Conservation (phyloP, 371 early-diverging fungal species). For the Synchytrium microbalum region DNA sequence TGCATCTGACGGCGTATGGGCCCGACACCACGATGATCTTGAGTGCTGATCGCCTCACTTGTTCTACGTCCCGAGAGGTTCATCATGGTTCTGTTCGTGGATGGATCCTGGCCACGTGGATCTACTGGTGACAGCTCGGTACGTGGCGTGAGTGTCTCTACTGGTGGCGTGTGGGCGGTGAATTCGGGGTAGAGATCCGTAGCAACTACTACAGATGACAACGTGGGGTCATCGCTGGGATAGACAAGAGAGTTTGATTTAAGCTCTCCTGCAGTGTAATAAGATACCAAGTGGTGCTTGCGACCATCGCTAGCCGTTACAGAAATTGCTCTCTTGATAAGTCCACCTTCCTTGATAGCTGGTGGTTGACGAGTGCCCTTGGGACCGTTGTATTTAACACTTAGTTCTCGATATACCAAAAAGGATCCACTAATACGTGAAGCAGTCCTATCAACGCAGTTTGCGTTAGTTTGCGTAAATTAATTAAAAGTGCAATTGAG, state of each 20-base stretch:
- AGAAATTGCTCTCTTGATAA: conserved; percentile 80
- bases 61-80: too few relatives aligned
- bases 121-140: too few relatives aligned
- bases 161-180: conserved; percentile 33
- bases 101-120: too few relatives aligned
- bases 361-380: background rate
- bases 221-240: background rate
- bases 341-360: conserved; percentile 54
- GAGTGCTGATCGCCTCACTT: too few relatives aligned
- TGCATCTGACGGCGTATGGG: too few relatives aligned
- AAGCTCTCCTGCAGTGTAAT: conserved; percentile 76
- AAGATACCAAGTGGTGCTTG: conserved; percentile 74
- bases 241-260: conserved; percentile 26
- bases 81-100: too few relatives aligned
- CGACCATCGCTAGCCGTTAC: conserved; percentile 66
- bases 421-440: conserved; percentile 45
- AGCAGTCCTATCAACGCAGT: conserved; percentile 76
- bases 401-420: conserved; percentile 24
- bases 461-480: too few relatives aligned
- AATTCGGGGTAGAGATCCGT: background rate
- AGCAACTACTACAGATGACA: background rate
- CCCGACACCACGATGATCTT: too few relatives aligned
- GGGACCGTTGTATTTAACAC: conserved; percentile 3
- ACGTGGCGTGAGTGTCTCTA: too few relatives aligned
- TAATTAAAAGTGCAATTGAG: too few relatives aligned